phyloP scores from a whole-genome alignment of 129 eudicot genomes.

The Flaveria robusta region DNA sequence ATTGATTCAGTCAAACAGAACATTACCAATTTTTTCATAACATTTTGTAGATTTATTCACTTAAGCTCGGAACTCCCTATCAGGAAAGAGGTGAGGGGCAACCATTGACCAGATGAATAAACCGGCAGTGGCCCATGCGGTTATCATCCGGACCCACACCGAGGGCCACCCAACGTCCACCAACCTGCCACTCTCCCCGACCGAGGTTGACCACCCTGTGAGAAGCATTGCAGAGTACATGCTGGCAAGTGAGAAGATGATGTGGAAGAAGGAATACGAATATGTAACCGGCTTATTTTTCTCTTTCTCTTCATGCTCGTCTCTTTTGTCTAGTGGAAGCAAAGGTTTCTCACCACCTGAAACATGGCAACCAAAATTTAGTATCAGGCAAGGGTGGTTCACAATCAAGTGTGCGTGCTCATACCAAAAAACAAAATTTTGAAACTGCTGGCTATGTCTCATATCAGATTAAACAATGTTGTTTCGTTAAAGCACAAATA shows the following conservation, averaged over 20 bases:
- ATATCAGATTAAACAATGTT: neutral
- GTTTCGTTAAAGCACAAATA: neutral
- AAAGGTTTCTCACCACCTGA: constrained; percentile 80
- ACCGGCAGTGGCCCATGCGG: constrained; percentile 97
- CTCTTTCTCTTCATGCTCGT: constrained; percentile 73
- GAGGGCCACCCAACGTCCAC: constrained; percentile 99
- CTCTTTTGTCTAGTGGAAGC: constrained; percentile 82
- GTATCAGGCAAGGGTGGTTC: neutral
- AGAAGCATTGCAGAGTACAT: constrained; percentile 99
- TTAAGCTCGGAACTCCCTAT: constrained; percentile 70
- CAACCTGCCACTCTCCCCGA: constrained; percentile 88
- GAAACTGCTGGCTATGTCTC: neutral
- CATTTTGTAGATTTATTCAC: neutral
- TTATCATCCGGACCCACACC: constrained; percentile 90
- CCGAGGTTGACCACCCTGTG: constrained; percentile 98
- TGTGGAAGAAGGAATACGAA: constrained; percentile 93
- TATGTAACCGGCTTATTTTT: constrained; percentile 68
- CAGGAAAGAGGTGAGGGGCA: constrained; percentile 84
- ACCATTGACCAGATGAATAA: constrained; percentile 90
- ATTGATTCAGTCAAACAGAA: neutral
- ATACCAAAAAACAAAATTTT: neutral
- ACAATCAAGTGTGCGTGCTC: neutral
- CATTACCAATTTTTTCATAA: constrained; percentile 1
- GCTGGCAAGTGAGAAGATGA: constrained; percentile 94
- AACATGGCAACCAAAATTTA: constrained; percentile 16